Base-by-base conservation (phyloP, 1,284 basidiomycete species). In the Uromyces viciae-fabae region DNA sequence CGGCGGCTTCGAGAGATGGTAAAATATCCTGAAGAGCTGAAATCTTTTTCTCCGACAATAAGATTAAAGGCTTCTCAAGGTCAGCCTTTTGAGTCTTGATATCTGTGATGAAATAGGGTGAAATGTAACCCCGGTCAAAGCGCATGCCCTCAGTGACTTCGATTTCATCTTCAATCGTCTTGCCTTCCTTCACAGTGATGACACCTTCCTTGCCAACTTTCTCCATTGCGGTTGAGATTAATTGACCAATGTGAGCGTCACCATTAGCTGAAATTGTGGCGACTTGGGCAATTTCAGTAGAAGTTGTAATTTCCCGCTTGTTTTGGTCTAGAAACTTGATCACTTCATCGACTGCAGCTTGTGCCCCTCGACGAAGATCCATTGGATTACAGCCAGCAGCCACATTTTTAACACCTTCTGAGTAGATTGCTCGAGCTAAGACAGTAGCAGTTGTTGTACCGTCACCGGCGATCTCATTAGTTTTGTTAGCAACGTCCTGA, bases 71-170 rank as follows among this genome's bases (percentile, higher is more conserved):
- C 88, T 98, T 98, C 89, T 99, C 96, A 84, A 98, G 94, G 87
- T 99, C 95, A 88, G 92, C 92, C 87, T 94, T 95, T 87, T 98
- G 96, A 81, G 90, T 88, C 91, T 98, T 98, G 89, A 96, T 93
- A 88, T 99, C 95, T 85, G 96, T 99, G 88, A 99, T 92, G 87
- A 99, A 97, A 91, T 98, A 98, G 0, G 96, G 95, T 1, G 94
- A 95, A 88, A 98, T 97, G 91, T 91, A 99, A 62, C 96, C 96
- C 78, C 96, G 93, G 90, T 99, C 96, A 88, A 99, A 98, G 85
- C 95, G 92, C 96, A 98, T 99, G 86, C 96, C 96, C 88, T 99
- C 96, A 42, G 96, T 98, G 86, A 99, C 95, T 87, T 99, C 96
- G 86, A 98, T 98, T 88, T 98, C 87, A 86, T 99, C 96, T 85